Evolutionary conservation across 2,329 filamentous ascomycete genomes (phyloP).

Genomic region (Periconia sp.): DNA sequence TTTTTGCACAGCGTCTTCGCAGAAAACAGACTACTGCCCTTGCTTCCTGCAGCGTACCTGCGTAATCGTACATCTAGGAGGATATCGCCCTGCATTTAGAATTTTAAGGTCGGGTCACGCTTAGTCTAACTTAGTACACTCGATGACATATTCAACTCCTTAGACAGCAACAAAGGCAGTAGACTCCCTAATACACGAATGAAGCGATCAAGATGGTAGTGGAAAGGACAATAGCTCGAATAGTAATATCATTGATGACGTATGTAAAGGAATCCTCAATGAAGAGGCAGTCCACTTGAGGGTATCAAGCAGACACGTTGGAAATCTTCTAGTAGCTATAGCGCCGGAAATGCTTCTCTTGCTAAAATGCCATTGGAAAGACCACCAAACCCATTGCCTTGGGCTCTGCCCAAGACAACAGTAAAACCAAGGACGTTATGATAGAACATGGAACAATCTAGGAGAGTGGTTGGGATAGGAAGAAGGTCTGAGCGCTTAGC

Average conservation of each 20-base stretch:
- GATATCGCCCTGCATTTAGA: background rate
- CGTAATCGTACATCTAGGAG: constrained; percentile 1
- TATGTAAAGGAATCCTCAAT: constrained; percentile 3
- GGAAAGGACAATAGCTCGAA: background rate
- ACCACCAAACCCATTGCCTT: background rate
- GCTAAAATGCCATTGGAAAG: constrained; percentile 4
- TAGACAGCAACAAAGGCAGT: too few species aligned
- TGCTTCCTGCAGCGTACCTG: constrained; percentile 6
- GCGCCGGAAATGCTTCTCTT: constrained; percentile 4
- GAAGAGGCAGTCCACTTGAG: constrained; percentile 3
- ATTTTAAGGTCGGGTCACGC: background rate
- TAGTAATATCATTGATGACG: background rate
- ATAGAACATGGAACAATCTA: too few species aligned
- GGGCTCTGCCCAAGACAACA: too few species aligned
- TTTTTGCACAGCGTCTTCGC: background rate
- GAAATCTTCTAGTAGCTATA: constrained; percentile 1
- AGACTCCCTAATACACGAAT: too few species aligned
- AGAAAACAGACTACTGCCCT: background rate
- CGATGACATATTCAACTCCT: too few species aligned
- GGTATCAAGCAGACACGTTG: background rate
- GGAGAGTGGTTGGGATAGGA: too few species aligned
- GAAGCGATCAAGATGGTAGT: constrained; percentile 3
- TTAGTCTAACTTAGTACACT: too few species aligned
- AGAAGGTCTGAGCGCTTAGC: too few species aligned
- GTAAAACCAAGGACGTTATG: too few species aligned